phyloP scores from a whole-genome alignment of 1,284 basidiomycete genomes.

The Cutaneotrichosporon sp. region DNA sequence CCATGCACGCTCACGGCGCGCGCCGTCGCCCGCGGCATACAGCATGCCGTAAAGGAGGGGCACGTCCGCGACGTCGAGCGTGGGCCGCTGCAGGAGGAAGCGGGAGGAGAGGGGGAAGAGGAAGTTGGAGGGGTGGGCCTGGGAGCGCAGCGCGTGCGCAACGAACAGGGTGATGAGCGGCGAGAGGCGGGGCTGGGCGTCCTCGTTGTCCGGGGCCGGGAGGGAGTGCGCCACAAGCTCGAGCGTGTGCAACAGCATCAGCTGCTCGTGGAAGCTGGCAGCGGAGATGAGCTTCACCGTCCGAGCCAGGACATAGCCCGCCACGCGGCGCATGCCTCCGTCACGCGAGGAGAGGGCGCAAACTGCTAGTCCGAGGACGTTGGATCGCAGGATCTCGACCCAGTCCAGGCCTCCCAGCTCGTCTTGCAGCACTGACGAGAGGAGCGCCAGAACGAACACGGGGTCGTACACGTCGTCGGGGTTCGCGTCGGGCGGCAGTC shows the following conservation, averaged over 20 bases:
- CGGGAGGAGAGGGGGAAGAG: slow-evolving; percentile 76
- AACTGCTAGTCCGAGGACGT: slow-evolving; percentile 72
- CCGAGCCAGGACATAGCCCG: slow-evolving; percentile 43
- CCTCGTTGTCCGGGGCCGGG: slow-evolving; percentile 33
- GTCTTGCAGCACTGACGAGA: slow-evolving; percentile 65
- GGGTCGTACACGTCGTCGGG: slow-evolving; percentile 71
- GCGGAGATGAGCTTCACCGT: slow-evolving; percentile 4
- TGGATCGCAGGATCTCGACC: slow-evolving; percentile 82
- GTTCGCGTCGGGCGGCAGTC: not conserved
- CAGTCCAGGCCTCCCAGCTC: slow-evolving; percentile 68
- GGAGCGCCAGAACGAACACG: slow-evolving; percentile 70
- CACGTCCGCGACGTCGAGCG: slow-evolving; percentile 72
- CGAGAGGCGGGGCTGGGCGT: slow-evolving; percentile 54
- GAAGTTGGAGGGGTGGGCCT: slow-evolving; percentile 77
- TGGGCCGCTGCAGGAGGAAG: slow-evolving; percentile 80
- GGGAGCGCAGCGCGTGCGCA: slow-evolving; percentile 71
- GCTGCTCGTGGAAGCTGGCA: slow-evolving; percentile 71
- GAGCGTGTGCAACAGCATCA: slow-evolving; percentile 74
- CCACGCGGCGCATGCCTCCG: slow-evolving; percentile 61
- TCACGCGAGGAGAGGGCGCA: slow-evolving; percentile 72
- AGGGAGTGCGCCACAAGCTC: slow-evolving; percentile 67
- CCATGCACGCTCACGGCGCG: slow-evolving; percentile 84
- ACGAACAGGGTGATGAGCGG: slow-evolving; percentile 78
- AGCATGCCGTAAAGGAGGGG: slow-evolving; percentile 84
- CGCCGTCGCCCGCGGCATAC: slow-evolving; percentile 69